Evolutionary conservation across 306 rosid genomes (phyloP).

Genomic region (Dalbergia cultrata): DNA sequence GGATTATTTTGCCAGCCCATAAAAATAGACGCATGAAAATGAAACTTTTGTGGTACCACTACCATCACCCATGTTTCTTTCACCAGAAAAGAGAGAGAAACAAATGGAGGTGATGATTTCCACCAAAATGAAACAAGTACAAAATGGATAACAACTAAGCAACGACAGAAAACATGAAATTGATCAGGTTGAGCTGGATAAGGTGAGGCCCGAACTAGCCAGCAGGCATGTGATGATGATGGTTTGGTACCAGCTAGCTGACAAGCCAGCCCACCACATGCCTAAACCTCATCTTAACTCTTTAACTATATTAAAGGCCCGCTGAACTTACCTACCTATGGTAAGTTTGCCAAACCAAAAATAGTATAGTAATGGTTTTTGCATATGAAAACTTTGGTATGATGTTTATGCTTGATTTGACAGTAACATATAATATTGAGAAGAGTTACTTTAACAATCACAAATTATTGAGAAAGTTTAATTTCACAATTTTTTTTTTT

Average conservation of each 20-base stretch:
- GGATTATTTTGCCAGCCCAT: constrained; percentile 12
- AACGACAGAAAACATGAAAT: constrained; percentile 42
- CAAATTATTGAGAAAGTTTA: not conserved
- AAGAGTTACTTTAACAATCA: not conserved
- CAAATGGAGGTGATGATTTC: constrained; percentile 8
- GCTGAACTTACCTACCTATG: not conserved
- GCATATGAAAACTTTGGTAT: not conserved
- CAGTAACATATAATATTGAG: no score
- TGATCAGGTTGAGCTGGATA: constrained; percentile 25
- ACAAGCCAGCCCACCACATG: constrained; percentile 53
- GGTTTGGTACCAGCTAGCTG: constrained; percentile 43
- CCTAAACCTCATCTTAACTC: constrained; percentile 52
- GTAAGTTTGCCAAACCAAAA: constrained; percentile 16
- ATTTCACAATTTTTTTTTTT: no score
- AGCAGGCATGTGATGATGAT: constrained; percentile 54
- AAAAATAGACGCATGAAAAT: constrained; percentile 36
- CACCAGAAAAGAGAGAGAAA: constrained; percentile 26
- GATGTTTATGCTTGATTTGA: not conserved
- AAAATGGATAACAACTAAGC: constrained; percentile 44
- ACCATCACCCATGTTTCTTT: constrained; percentile 32
- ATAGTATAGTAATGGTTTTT: not conserved
- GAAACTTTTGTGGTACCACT: constrained; percentile 26
- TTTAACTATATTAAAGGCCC: constrained; percentile 17
- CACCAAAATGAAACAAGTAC: constrained; percentile 32
- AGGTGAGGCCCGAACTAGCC: constrained; percentile 32